Evolutionary conservation across 2,329 filamentous ascomycete genomes (phyloP), one percentile per base, ranked within the genome.

Genomic region (Dactylonectria macrodidyma): DNA sequence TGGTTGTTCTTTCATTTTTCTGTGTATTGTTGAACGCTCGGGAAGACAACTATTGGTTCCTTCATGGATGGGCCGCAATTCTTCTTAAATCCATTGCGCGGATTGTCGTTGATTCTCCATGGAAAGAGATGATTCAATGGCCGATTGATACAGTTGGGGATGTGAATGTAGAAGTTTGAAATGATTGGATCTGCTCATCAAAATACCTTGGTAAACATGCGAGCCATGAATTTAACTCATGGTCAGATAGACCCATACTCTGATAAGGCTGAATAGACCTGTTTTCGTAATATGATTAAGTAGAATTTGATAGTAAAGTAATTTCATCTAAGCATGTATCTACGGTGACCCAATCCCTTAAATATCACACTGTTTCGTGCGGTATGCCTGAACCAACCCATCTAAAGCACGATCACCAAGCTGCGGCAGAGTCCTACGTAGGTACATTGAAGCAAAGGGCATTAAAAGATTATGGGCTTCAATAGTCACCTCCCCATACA

Each of bases 101-200:
- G 12, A 56, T 26, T 5, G 50, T 67, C 3, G 38, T 12, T 12
- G 44, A 48, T 12, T 65, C 65, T 9, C 11, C 19, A 5, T 60
- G 55, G 55, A 61, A 67, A 44, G 34, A 14, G 3, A 4, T 65
- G 26, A 52, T 65, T 16, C 61, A 46, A 9, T 67, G 65, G 65
- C 51, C 65, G 5, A 22, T 65, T n/a, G 50, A 60, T n/a, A 24
- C 44, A 1, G 54, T 67, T n/a, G 7, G 16, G 16, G n/a, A n/a
- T n/a, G 6, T 9, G n/a, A n/a, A n/a, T 44, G 1, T 44, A 14
- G 38, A 41, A 16, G 38, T 5, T 44, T n/a, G n/a, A n/a, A 2
- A 44, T 30, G n/a, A 44, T 19, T 44, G 16, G 41, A 8, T 5
- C n/a, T 6, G 41, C 6, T 8, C 14, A 44, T 3, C n/a, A 44